Conservation (phyloP, 2,329 filamentous ascomycete species). For the Eutypella sp. region DNA sequence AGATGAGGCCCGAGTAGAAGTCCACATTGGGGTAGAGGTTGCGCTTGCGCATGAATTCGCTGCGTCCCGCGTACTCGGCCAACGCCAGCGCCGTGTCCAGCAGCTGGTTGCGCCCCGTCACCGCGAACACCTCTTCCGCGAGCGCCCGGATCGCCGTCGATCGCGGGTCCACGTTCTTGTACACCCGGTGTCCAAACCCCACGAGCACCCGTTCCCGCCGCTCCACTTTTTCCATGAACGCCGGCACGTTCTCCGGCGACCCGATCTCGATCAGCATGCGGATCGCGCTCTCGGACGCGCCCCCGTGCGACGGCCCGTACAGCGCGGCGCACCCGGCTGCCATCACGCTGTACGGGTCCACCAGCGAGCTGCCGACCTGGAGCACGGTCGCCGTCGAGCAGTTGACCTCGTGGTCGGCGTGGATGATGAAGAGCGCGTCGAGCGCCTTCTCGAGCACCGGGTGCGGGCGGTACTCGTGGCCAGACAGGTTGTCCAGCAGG, state of each 20-base stretch:
- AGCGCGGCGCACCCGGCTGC: conserved; percentile 47
- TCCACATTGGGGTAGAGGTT: conserved; percentile 49
- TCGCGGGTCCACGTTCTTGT: conserved; percentile 50
- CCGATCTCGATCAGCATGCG: conserved; percentile 49
- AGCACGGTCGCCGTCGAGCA: conserved; percentile 51
- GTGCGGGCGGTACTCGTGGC: conserved; percentile 42
- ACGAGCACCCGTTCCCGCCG: conserved; percentile 46
- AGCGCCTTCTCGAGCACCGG: conserved; percentile 45
- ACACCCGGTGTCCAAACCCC: conserved; percentile 51
- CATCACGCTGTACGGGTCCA: conserved; percentile 51
- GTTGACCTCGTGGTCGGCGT: conserved; percentile 56
- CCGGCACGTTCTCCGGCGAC: conserved; percentile 43
- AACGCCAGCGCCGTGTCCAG: conserved; percentile 44
- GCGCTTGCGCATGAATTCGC: conserved; percentile 43
- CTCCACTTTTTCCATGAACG: conserved; percentile 46
- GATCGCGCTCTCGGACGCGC: conserved; percentile 54
- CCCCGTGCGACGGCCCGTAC: conserved; percentile 54
- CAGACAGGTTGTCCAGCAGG: conserved; percentile 47
- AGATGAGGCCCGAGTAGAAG: conserved; percentile 48
- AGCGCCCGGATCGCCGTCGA: conserved; percentile 44
- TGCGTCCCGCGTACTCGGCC: conserved; percentile 39
- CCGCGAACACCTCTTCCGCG: conserved; percentile 44
- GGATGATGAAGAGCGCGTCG: conserved; percentile 50
- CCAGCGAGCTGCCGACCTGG: conserved; percentile 50
- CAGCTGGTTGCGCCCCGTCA: conserved; percentile 46